Evolutionary conservation across 805 yeast species (phyloP).

Genomic region (Lachancea thermotolerans): DNA sequence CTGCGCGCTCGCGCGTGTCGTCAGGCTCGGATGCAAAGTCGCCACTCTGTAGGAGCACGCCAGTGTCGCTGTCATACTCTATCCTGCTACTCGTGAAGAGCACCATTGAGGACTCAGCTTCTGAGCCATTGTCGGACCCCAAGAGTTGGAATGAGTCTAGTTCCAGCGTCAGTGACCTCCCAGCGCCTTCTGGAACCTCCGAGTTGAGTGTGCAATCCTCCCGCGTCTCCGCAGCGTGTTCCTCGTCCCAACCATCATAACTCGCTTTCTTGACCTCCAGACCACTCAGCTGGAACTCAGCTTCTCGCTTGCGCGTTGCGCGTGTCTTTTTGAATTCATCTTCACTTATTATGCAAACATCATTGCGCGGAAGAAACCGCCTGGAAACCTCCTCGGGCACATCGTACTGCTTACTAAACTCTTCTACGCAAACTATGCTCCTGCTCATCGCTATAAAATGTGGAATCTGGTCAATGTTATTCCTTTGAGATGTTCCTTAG

Average conservation of each 20-base stretch:
- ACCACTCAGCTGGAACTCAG: background rate
- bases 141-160: background rate
- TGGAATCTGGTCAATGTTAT: background rate
- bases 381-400: constrained; percentile 3
- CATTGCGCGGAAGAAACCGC: constrained; percentile 4
- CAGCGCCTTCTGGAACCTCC: background rate
- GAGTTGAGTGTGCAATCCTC: background rate
- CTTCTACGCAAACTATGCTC: constrained; percentile 7
- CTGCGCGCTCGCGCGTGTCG: background rate
- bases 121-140: background rate
- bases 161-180: background rate
- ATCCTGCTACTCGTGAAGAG: background rate
- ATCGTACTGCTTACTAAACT: constrained; percentile 5
- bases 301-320: background rate
- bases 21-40: background rate
- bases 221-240: background rate
- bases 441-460: background rate
- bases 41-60: background rate
- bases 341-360: constrained; percentile 1
- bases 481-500: too few relatives aligned
- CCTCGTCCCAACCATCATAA: background rate
- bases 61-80: background rate
- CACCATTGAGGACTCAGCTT: background rate
- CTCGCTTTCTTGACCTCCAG: background rate
- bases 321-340: constrained; percentile 1